Conservation (phyloP, 2,329 filamentous ascomycete genomes). For the Xylaria digitata region DNA sequence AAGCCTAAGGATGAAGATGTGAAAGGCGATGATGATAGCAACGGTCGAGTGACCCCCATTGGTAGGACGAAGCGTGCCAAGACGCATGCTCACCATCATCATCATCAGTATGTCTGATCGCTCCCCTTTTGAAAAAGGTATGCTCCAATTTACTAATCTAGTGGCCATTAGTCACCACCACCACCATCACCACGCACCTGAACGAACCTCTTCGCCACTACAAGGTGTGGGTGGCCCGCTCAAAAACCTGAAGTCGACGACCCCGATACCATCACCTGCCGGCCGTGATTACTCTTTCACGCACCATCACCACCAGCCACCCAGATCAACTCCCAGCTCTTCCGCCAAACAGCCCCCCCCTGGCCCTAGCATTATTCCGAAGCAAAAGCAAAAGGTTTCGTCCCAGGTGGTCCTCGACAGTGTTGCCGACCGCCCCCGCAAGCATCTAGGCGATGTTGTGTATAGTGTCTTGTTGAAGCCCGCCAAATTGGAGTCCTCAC, state of each 20-base stretch:
- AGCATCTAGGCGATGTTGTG: constrained; percentile 85
- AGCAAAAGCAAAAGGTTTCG: constrained; percentile 73
- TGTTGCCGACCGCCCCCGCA: constrained; percentile 75
- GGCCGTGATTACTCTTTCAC: constrained; percentile 55
- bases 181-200: constrained; percentile 66
- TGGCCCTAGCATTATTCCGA: constrained; percentile 60
- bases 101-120: constrained; percentile 69
- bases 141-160: constrained; percentile 43
- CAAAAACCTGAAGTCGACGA: constrained; percentile 62
- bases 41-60: constrained; percentile 70
- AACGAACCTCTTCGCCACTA: constrained; percentile 59
- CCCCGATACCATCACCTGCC: constrained; percentile 59
- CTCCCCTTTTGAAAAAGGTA: constrained; percentile 3
- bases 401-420: constrained; percentile 78
- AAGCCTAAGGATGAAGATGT: constrained; percentile 82
- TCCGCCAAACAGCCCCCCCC: constrained; percentile 48
- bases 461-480: constrained; percentile 77
- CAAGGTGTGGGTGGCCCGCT: constrained; percentile 57
- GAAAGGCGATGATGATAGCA: constrained; percentile 73
- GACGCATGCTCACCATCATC: constrained; percentile 71
- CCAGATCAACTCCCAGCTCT: constrained; percentile 53
- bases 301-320: constrained; percentile 63
- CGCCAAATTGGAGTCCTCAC: constrained; percentile 58
- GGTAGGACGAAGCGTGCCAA: constrained; percentile 74
- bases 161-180: constrained; percentile 48